Conservation (phyloP, 257 asterid species). For the Nicotiana tabacum region DNA sequence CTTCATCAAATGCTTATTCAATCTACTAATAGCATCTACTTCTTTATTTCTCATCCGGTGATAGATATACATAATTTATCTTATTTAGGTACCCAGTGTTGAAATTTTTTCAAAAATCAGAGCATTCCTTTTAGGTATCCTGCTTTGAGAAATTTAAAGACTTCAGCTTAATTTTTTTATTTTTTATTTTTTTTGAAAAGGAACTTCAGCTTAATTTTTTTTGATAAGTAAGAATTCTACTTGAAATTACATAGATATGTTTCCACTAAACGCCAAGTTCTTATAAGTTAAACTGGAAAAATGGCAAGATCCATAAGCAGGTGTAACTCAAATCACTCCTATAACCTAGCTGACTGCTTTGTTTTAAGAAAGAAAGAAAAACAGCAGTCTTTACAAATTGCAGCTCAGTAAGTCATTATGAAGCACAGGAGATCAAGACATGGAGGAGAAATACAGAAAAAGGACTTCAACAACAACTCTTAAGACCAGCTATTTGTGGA, state of each 20-base stretch:
- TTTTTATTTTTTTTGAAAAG: too few relatives aligned
- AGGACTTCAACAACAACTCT: neutral
- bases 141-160: neutral
- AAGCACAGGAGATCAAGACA: neutral
- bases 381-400: neutral
- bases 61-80: neutral
- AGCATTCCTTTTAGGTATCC: neutral
- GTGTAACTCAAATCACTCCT: neutral
- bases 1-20: neutral
- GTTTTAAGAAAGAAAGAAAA: neutral
- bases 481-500: neutral
- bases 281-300: neutral
- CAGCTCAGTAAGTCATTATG: neutral
- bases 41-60: neutral
- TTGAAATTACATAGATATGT: neutral
- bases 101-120: neutral
- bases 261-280: neutral
- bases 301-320: constrained; percentile 4
- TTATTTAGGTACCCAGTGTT: neutral
- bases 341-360: neutral
- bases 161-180: neutral
- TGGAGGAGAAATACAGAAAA: neutral
- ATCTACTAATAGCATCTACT: neutral
- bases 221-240: constrained; percentile 1
- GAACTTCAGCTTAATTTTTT: neutral